These are phyloP conservation scores for Gossypium schwendimanii DNA, from an alignment of 441 rosid species.

Conservation along the genomic window DNA sequence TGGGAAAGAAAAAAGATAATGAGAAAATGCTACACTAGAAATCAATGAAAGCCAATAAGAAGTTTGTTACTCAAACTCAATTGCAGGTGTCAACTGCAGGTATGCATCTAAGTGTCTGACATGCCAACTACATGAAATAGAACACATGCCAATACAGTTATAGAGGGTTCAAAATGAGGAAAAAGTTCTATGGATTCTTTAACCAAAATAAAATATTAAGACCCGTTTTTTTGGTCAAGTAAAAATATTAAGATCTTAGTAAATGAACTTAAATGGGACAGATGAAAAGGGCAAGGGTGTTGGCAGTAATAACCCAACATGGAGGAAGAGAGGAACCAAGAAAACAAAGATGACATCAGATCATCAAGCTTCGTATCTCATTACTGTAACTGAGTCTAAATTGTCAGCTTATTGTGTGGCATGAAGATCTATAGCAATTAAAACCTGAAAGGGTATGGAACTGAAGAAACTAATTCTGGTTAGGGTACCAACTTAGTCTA, in stretches of 20 bases:
- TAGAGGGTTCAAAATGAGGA: neutral
- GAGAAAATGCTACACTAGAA: conserved; percentile 7
- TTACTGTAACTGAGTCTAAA: neutral
- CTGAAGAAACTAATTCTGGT: neutral
- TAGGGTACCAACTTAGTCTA: neutral
- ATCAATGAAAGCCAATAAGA: neutral
- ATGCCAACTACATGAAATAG: neutral
- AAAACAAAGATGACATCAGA: neutral
- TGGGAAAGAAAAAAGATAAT: conserved; percentile 24
- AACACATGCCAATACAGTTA: neutral
- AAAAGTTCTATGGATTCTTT: neutral
- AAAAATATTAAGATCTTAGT: neutral
- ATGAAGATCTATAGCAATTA: neutral
- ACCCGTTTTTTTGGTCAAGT: neutral
- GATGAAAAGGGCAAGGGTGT: neutral
- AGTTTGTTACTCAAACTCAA: neutral
- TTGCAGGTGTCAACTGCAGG: too few species aligned
- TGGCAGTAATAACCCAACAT: neutral
- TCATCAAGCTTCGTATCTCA: neutral
- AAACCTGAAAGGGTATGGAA: neutral
- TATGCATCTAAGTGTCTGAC: neutral
- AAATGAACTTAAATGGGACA: neutral
- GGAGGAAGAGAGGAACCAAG: neutral
- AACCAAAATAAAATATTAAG: neutral
- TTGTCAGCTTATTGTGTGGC: neutral